These are phyloP conservation scores for Ceratocystis variospora DNA, from an alignment of 2,329 filamentous ascomycete genomes.

Conservation along the genomic window DNA sequence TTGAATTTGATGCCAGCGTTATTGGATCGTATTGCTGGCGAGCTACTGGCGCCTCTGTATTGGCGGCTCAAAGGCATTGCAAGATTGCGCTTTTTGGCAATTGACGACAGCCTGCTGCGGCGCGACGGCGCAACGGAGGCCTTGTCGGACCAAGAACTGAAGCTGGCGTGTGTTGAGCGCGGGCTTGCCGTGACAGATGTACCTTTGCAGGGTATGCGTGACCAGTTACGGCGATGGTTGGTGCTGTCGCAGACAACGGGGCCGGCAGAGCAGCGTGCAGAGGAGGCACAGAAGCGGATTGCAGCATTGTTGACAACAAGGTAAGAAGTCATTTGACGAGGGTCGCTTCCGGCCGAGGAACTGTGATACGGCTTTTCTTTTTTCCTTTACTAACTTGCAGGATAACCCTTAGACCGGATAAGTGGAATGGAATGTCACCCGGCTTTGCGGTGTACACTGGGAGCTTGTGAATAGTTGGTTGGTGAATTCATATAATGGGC, in stretches of 20 bases:
- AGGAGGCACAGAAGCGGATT: slow-evolving; percentile 29
- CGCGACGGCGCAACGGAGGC: slow-evolving; percentile 45
- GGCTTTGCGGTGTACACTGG: slow-evolving; percentile 8
- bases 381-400: no score
- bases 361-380: no score
- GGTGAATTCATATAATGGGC: not conserved
- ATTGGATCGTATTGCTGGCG: slow-evolving; percentile 38
- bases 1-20: slow-evolving; percentile 34
- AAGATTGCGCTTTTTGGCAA: slow-evolving; percentile 48
- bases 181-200: slow-evolving; percentile 45
- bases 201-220: slow-evolving; percentile 43
- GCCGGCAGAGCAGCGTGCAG: slow-evolving; percentile 11
- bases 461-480: not conserved
- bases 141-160: slow-evolving; percentile 50
- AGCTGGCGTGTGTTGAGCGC: slow-evolving; percentile 56
- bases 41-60: slow-evolving; percentile 36
- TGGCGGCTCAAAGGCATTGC: slow-evolving; percentile 40
- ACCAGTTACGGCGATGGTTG: slow-evolving; percentile 36
- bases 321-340: slow-evolving; percentile 23
- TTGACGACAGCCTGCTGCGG: slow-evolving; percentile 57
- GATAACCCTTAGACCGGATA: not conserved
- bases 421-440: slow-evolving; percentile 4
- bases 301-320: slow-evolving; percentile 31
- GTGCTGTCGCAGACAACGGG: slow-evolving; percentile 30
- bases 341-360: no score